Base-by-base conservation (phyloP, 495 filamentous ascomycete species). In the Penicillium parvum region DNA sequence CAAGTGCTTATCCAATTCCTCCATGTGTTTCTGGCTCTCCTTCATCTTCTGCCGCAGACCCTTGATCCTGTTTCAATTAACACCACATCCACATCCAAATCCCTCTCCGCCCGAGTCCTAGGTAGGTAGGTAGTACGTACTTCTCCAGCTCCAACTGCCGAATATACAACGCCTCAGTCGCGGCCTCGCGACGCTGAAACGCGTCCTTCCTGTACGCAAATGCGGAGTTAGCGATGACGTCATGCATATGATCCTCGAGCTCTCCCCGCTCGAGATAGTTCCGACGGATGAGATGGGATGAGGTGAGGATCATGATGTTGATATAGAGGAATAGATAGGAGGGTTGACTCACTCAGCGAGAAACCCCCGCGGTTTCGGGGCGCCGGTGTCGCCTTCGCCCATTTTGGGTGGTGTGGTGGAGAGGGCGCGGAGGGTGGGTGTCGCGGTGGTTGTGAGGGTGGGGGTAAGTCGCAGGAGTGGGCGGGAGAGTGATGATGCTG, bases 171-270 rank as follows among this genome's bases (percentile, higher is more conserved):
- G 85, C 82, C 69, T 96, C 91, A 53, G 69, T 71, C 32, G 90
- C 90, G 43, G 79, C 79, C 69, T 96, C 90, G 57, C 90, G 87
- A 57, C 79, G 80, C 54, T 82, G 81, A 74, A 95, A 96, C 43
- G 85, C 78, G 56, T 95, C 91, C 43, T 89, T 90, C 20, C 57
- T 60, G 30, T 16, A 45, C 12, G 11, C 35, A 21, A 22, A 25
- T 14, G 9, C 22, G 29, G 7, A 32, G 37, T 45, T 26, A 43
- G 51, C 29, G 20, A 37, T 53, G 55, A 61, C 53, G 47, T 62
- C 63, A 64, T 53, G n/a, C 7, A n/a, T n/a, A n/a, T n/a, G n/a
- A n/a, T n/a, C n/a, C n/a, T n/a, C n/a, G n/a, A n/a, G n/a, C n/a
- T n/a, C n/a, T n/a, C n/a, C n/a, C n/a, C n/a, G n/a, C n/a, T n/a